These are phyloP conservation scores for Meyerozyma elateridarum DNA, from an alignment of 1,139 yeast genomes.

Conservation along the genomic window DNA sequence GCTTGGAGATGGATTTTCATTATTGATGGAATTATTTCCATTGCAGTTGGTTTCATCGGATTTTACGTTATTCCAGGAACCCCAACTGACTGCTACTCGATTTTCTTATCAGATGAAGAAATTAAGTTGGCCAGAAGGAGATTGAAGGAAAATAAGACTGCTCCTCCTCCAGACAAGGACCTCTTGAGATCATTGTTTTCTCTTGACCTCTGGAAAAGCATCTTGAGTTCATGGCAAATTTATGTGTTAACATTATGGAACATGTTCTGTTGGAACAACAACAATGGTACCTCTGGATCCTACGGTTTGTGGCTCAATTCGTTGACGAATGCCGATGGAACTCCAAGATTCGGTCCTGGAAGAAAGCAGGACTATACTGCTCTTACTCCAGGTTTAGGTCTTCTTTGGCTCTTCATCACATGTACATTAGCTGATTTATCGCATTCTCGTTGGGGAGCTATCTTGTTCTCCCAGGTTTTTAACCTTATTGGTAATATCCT, in stretches of 20 bases:
- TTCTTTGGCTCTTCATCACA: slow-evolving; percentile 36
- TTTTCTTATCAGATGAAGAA: slow-evolving; percentile 59
- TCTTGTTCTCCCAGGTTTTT: slow-evolving; percentile 47
- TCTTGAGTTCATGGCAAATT: slow-evolving; percentile 52
- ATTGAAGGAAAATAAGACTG: slow-evolving; percentile 41
- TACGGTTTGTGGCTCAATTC: slow-evolving; percentile 46
- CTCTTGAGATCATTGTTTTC: slow-evolving; percentile 13
- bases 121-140: slow-evolving; percentile 57
- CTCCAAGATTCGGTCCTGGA: slow-evolving; percentile 26
- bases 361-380: slow-evolving; percentile 38
- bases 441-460: slow-evolving; percentile 54
- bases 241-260: slow-evolving; percentile 49
- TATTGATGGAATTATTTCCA: slow-evolving; percentile 58
- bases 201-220: slow-evolving; percentile 41
- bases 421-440: slow-evolving; percentile 47
- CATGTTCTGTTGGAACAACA: slow-evolving; percentile 61
- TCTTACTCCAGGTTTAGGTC: slow-evolving; percentile 41
- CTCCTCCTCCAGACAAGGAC: slow-evolving; percentile 17
- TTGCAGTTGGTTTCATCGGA: slow-evolving; percentile 59
- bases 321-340: slow-evolving; percentile 23
- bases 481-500: slow-evolving; percentile 36
- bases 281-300: slow-evolving; percentile 43
- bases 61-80: slow-evolving; percentile 65
- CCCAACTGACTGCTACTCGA: slow-evolving; percentile 54
- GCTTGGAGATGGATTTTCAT: slow-evolving; percentile 78